Base-by-base conservation (phyloP, 441 rosid genomes). In the Rhodomyrtus psidioides region DNA sequence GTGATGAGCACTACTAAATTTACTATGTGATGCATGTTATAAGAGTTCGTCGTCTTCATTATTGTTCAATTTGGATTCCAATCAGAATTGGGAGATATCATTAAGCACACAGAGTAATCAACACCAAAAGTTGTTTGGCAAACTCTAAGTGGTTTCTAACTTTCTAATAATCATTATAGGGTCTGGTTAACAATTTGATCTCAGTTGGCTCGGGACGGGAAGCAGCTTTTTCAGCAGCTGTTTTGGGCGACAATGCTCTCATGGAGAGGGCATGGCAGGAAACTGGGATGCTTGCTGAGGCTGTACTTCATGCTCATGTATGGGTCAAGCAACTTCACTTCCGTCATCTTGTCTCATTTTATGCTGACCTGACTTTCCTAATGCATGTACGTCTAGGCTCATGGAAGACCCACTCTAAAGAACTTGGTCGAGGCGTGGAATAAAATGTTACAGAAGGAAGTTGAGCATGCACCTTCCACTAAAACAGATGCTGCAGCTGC, bases 221-320 rank as follows among this genome's bases (percentile, higher is more conserved):
- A 93, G 98, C 98, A 83, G 98, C 99, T 79, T 97, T 97, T 92
- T 87, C 99, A 70, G 98, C 98, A 87, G 98, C 99, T 74, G 93
- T 96, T 87, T 88, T 97, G 90, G 99, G 98, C 70, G 99, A 97
- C 92, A 96, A 96, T 90, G 97, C 95, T 82, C 97, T 97, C 88
- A 95, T 97, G 99, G 99, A 96, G 89, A 96, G 94, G 91, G 97
- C 98, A 53, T 97, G 99, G 99, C 97, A 95, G 92, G 99, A 97
- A 85, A 96, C 99, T 1, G 99, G 99, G 88, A 97, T 97, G 99
- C 98, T 95, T 54, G 96, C 99, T 17, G 99, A 97, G 93, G 94
- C 99, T 55, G 99, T 96, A 55, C 97, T 97, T 90, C 99, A 97
- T 89, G 98, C 99, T 28, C 99, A 97, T 79, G 99, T 97, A 96